phyloP scores from a whole-genome alignment of 108 stramenopile genomes.

The Cyclotella baltica region DNA sequence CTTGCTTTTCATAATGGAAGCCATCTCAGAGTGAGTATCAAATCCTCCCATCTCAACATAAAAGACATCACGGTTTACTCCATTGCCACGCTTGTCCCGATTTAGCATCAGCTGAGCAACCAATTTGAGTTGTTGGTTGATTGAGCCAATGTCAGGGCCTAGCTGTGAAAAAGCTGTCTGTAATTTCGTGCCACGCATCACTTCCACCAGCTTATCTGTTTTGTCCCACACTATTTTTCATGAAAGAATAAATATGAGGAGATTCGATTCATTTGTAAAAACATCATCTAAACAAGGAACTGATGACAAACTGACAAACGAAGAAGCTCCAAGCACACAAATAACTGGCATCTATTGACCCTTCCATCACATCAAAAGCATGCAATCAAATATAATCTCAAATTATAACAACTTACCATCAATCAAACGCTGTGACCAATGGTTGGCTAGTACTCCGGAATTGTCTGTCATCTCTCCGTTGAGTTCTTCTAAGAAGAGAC shows the following conservation, averaged over 20 bases:
- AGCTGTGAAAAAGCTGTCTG: constrained; percentile 8
- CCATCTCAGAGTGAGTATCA: constrained; percentile 49
- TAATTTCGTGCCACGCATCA: constrained; percentile 15
- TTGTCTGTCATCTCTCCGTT: constrained; percentile 24
- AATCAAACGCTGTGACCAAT: constrained; percentile 39
- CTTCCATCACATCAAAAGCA: neutral
- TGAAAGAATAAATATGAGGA: neutral
- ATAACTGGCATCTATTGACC: no score
- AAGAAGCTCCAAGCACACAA: no score
- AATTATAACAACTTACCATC: no score
- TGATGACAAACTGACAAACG: no score
- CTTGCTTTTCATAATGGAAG: constrained; percentile 4
- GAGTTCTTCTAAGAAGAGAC: constrained; percentile 24
- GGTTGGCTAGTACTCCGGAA: constrained; percentile 28
- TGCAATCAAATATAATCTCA: neutral
- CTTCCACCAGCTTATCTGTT: constrained; percentile 33
- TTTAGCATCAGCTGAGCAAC: constrained; percentile 45
- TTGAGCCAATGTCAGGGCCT: constrained; percentile 19
- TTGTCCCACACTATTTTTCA: constrained; percentile 39
- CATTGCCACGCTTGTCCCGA: constrained; percentile 35
- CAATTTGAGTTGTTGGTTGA: constrained; percentile 30
- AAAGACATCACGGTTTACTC: constrained; percentile 52
- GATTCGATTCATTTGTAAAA: neutral
- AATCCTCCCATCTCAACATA: constrained; percentile 55
- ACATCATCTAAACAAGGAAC: no score